Evolutionary conservation across 23 red algal species (phyloP), one percentile per base, ranked within the genome.

Genomic region (Pyropia yezoensis): DNA sequence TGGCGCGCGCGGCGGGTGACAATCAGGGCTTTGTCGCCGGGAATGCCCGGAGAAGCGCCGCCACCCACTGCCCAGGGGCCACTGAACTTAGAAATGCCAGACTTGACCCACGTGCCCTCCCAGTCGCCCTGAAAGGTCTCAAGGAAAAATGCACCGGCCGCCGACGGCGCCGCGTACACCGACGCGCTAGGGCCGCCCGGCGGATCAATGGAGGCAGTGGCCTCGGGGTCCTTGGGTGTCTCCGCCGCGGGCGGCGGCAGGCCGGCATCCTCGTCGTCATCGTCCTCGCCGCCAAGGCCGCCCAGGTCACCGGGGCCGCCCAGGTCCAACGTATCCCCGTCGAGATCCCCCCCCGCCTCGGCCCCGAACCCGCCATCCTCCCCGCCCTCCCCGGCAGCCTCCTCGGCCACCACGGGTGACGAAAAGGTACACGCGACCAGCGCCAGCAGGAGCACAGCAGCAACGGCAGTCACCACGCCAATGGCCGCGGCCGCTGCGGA

Each of bases 1-100:
- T 67, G 57, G 14, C 71, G 71, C 18, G 91, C 91, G 64, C 85
- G 89, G 27, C 74, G 55, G 0, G 91, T 80, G 29, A 96, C 82
- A 47, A 96, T 83, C 7, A 89, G 72, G 22, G 71, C 83, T 8
- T 82, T 73, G 61, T 96, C 91, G 24, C 91, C 91, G 15, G 50
- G 57, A 67, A 96, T 81, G 15, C 71, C 75, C 53, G 91, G 82
- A 4, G 70, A 63, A 15, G 69, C 79, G 47, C 91, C 91, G 53
- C 83, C 79, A 18, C 91, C 91, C 27, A 96, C 79, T 29, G 55
- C 75, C 68, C 79, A 96, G 25, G 59, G 49, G 24, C 78, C 83
- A 15, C 19, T 73, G 32, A 83, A 96, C 49, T 74, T 80, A 33
- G 61, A 54, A 1, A 85, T 57, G 3, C 61, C 66, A 3, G 50